Evolutionary conservation across 371 early-diverging fungal genomes (phyloP).

Genomic region (Mucor indicus): DNA sequence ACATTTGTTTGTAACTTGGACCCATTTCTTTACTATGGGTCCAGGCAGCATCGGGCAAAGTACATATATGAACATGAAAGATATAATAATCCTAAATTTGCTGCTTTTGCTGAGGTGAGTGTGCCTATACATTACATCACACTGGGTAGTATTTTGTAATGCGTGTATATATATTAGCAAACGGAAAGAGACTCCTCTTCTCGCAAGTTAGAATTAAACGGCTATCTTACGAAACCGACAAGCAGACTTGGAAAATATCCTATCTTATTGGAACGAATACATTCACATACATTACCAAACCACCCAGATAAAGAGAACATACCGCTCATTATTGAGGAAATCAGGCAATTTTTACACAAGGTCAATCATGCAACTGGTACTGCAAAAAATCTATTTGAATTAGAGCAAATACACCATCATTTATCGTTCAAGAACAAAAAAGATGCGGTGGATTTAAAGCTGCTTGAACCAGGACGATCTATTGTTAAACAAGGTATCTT

Average conservation of each 20-base stretch:
- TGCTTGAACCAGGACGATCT: constrained; percentile 22
- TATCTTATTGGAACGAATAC: constrained; percentile 12
- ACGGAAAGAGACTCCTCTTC: constrained; percentile 64
- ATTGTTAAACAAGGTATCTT: constrained; percentile 39
- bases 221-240: constrained; percentile 58
- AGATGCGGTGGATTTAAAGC: constrained; percentile 21
- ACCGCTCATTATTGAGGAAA: constrained; percentile 57
- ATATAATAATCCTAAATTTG: constrained; percentile 29
- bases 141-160: no score
- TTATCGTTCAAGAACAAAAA: constrained; percentile 22
- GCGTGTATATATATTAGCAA: constrained; percentile 30
- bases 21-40: constrained; percentile 85
- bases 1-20: constrained; percentile 66
- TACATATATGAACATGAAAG: constrained; percentile 34
- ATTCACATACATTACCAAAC: background rate
- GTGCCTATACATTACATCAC: no score
- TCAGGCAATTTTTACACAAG: constrained; percentile 65
- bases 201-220: constrained; percentile 70
- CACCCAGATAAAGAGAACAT: constrained; percentile 41
- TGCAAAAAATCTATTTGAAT: constrained; percentile 74
- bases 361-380: constrained; percentile 87
- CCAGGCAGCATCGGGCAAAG: constrained; percentile 78
- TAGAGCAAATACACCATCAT: constrained; percentile 38
- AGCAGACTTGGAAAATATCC: constrained; percentile 21
- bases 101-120: constrained; percentile 52